Conservation (phyloP, 225 moss, liverwort and hornwort genomes). For the Physcomitrium patens region DNA sequence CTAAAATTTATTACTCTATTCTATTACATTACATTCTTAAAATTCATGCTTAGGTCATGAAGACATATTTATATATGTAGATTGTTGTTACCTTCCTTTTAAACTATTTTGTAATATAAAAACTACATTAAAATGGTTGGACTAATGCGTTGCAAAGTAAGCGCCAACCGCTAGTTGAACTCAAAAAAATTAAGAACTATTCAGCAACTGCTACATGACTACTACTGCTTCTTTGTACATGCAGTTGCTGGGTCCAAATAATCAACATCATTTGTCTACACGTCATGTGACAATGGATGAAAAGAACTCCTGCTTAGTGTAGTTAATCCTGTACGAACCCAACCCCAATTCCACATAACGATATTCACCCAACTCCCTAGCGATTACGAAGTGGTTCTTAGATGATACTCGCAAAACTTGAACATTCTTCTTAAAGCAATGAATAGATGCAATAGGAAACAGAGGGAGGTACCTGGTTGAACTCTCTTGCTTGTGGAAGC, state of each 20-base stretch:
- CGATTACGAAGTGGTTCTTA: background rate
- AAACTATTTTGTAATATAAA: no score
- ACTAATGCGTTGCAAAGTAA: background rate
- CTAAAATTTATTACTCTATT: no score
- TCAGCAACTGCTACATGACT: background rate
- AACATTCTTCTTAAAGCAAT: background rate
- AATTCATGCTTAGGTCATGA: no score
- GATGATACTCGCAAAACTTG: no score
- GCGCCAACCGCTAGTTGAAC: no score
- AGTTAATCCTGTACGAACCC: background rate
- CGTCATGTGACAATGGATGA: no score
- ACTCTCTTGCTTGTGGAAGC: conserved; percentile 98
- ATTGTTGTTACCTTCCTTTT: no score
- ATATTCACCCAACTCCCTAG: conserved; percentile 23
- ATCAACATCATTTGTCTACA: background rate
- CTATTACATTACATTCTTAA: no score
- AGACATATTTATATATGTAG: no score
- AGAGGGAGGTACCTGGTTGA: conserved; percentile 71
- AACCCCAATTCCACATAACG: conserved; percentile 11
- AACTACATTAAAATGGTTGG: no score
- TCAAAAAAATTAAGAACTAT: no score
- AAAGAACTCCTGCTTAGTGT: no score
- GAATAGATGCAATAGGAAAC: background rate
- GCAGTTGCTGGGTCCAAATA: background rate
- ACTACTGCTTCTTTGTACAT: background rate